Evolutionary conservation across 1,284 basidiomycete genomes (phyloP).

Genomic region (Chiua sp.): DNA sequence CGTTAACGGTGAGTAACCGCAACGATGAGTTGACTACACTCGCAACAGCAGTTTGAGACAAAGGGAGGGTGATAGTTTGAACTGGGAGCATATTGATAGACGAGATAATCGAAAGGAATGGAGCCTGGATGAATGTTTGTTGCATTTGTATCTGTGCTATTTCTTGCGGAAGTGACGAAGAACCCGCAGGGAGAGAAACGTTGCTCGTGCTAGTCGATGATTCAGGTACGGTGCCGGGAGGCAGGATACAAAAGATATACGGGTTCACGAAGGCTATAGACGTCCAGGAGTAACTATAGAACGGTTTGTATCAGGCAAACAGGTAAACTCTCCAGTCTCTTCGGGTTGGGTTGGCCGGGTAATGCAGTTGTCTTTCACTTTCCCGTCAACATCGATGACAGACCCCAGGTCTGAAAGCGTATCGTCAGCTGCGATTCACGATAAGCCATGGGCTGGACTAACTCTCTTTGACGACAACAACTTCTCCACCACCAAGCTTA

Average conservation of each 20-base stretch:
- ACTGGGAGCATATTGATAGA: conserved; percentile 70
- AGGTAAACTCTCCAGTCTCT: conserved; percentile 63
- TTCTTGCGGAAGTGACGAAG: conserved; percentile 21
- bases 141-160: conserved; percentile 24
- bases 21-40: conserved; percentile 45
- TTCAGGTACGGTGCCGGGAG: conserved; percentile 63
- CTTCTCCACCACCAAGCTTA: conserved; percentile 70
- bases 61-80: conserved; percentile 74
- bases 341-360: conserved; percentile 86
- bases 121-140: conserved; percentile 50
- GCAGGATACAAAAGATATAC: conserved; percentile 83
- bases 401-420: conserved; percentile 68
- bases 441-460: conserved; percentile 36
- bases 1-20: conserved; percentile 51
- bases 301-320: background rate
- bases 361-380: conserved; percentile 63
- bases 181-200: conserved; percentile 34
- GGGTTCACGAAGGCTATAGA: conserved; percentile 77
- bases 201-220: conserved; percentile 13
- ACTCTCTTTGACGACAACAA: conserved; percentile 85
- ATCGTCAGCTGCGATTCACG: background rate
- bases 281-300: background rate
- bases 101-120: conserved; percentile 80
- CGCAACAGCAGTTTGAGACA: conserved; percentile 36
- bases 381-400: conserved; percentile 75